Base-by-base conservation (phyloP, 1,139 yeast species). In the Protomyces inouyei region DNA sequence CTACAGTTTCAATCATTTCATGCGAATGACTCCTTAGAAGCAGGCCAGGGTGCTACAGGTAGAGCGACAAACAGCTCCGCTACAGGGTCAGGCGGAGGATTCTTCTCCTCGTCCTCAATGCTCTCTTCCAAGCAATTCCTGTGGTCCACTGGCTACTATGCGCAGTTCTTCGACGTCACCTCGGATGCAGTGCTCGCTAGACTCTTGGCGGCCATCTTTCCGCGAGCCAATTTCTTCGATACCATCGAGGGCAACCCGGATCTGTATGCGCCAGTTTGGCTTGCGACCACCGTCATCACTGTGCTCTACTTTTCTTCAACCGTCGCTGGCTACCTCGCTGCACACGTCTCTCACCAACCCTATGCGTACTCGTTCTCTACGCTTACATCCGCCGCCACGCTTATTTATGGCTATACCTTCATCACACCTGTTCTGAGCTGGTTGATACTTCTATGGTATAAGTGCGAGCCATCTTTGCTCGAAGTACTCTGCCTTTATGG, bases 241-340 rank as follows among this genome's bases (percentile, higher is more conserved):
- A 80, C 85, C 1, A 70, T 71, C 28, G 71, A 73, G 59, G 76
- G 74, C 28, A 71, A 68, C 35, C 80, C 82, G 0, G 96, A 89
- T 72, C 76, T 89, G 61, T 89, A 88, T 72, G 96, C 96, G 0
- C 87, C 91, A 35, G 78, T 88, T 54, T 89, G 96, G 96, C 84
- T 89, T 55, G 86, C 91, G 12, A 89, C 90, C 0, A 86, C 95
- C 0, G 82, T 88, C 64, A 84, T 88, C 0, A 85, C 87, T 68
- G 78, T 85, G 52, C 79, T 88, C 74, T 89, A 88, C 76, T 86
- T 88, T 66, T 81, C 91, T 63, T 82, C 88, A 46, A 87, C 96
- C 46, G 79, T 73, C 70, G 82, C 77, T 71, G 88, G 88, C 66
- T 78, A 74, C 74, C 77, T 82, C 67, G 77, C 72, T 69, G 77